Evolutionary conservation across 1,139 yeast species (phyloP), one percentile per base, ranked within the genome.

Genomic region (Arxiozyma heterogenica): DNA sequence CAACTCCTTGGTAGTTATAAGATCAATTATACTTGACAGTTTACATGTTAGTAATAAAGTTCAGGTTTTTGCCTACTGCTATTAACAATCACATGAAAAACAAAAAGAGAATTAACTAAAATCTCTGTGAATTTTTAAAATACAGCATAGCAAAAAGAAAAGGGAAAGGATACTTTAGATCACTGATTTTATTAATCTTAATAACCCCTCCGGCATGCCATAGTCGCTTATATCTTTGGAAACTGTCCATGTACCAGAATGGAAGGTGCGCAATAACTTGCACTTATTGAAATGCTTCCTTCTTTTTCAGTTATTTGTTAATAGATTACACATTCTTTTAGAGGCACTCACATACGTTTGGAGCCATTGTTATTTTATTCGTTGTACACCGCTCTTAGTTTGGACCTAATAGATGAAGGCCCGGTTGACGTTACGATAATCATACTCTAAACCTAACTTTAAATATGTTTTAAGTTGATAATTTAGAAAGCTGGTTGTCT

Each of bases 41-140:
- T 20, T 45, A 23, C n/a, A 45, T 27, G 30, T 25, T 34, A 25
- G 17, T 39, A 42, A 39, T 46, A 9, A 34, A 44, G 15, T 41
- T 41, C 11, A 11, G 8, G 2, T 55, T 54, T 55, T 60, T 63
- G 70, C 70, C 69, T 67, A 67, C 72, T 68, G 72, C 72, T 68
- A 68, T 68, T 68, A 68, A 68, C 71, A 68, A 68, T 68, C 71
- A 68, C 70, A 48, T 54, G 46, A 27, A 45, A 44, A 49, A 46
- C 48, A 45, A 38, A 30, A 27, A 20, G 47, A n/a, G 41, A 38
- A 18, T 8, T n/a, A 9, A 49, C 47, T 41, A 25, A 18, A 22
- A 44, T 47, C 41, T 25, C 22, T 53, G 70, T 67, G 70, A 68
- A 68, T 68, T 65, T 67, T 67, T 67, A 68, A 68, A 65, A 68